phyloP scores from a whole-genome alignment of 1,284 basidiomycete genomes.

The Mycosarcoma maydis region DNA sequence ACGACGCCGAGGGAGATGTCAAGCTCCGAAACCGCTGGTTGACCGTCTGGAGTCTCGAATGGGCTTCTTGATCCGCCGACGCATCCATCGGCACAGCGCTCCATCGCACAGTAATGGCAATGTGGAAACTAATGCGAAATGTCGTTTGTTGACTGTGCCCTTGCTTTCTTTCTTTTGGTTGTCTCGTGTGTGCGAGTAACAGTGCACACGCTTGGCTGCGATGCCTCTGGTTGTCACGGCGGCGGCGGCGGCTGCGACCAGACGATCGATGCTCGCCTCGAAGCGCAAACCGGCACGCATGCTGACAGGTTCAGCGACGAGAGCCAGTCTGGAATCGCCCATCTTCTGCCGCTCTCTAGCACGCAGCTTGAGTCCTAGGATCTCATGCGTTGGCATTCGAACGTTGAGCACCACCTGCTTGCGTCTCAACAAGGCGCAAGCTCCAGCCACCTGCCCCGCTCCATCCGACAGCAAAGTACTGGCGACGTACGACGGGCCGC shows the following conservation, averaged over 20 bases:
- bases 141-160: conserved; percentile 39
- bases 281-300: background rate
- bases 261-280: conserved; percentile 4
- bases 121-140: conserved; percentile 8
- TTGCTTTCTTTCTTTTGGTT: conserved; percentile 1
- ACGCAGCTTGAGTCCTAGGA: no score
- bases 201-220: conserved; percentile 4
- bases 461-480: conserved; percentile 6
- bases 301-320: background rate
- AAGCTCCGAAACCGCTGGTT: conserved; percentile 47
- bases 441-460: background rate
- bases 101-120: conserved; percentile 6
- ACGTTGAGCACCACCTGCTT: conserved; percentile 5
- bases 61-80: conserved; percentile 11
- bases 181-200: background rate
- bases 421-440: background rate
- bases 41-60: conserved; percentile 46
- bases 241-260: conserved; percentile 1
- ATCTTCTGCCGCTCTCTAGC: background rate
- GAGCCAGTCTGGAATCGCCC: background rate
- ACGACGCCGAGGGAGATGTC: conserved; percentile 36
- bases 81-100: background rate
- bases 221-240: conserved; percentile 2
- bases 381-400: no score
- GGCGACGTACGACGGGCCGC: conserved; percentile 72